A percentile compares a stretch with the other conserved stretches of the same genome.
Evolutionary conservation across 805 yeast genomes (phyloP).

Genomic region (Metschnikowia orientalis): DNA sequence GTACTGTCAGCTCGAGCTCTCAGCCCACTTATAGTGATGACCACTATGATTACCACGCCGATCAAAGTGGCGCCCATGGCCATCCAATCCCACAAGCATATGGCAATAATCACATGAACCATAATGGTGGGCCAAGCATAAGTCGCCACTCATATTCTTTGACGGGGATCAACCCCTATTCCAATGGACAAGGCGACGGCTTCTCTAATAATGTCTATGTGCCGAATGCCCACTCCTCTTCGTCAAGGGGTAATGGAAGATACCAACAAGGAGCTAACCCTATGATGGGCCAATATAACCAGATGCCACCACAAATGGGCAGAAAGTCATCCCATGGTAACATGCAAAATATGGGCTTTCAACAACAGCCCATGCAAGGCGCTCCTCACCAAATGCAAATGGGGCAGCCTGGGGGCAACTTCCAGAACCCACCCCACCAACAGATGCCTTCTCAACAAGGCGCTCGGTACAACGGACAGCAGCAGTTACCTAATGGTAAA

Average conservation of each 20-base stretch:
- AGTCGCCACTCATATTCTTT: constrained; percentile 11
- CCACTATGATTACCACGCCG: constrained; percentile 1
- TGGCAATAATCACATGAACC: background rate
- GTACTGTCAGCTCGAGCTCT: constrained; percentile 6
- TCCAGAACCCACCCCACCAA: constrained; percentile 18
- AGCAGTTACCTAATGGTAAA: background rate
- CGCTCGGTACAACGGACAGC: constrained; percentile 14
- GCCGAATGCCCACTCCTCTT: constrained; percentile 22
- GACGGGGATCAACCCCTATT: constrained; percentile 11
- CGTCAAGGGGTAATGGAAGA: constrained; percentile 22
- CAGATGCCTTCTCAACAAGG: constrained; percentile 22
- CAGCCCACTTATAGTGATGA: background rate
- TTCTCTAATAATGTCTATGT: constrained; percentile 29
- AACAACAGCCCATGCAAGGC: constrained; percentile 10
- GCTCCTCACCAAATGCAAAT: constrained; percentile 11
- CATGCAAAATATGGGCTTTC: constrained; percentile 22
- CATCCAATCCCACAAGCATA: background rate
- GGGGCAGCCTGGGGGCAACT: constrained; percentile 12
- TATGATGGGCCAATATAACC: constrained; percentile 9
- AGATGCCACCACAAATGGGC: constrained; percentile 1
- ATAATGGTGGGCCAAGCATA: background rate
- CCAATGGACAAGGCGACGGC: constrained; percentile 30
- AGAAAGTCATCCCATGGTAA: constrained; percentile 4
- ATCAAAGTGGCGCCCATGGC: constrained; percentile 1
- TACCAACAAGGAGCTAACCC: constrained; percentile 18